phyloP scores from a whole-genome alignment of 495 filamentous ascomycete genomes.

The Podospora pseudoanserina region DNA sequence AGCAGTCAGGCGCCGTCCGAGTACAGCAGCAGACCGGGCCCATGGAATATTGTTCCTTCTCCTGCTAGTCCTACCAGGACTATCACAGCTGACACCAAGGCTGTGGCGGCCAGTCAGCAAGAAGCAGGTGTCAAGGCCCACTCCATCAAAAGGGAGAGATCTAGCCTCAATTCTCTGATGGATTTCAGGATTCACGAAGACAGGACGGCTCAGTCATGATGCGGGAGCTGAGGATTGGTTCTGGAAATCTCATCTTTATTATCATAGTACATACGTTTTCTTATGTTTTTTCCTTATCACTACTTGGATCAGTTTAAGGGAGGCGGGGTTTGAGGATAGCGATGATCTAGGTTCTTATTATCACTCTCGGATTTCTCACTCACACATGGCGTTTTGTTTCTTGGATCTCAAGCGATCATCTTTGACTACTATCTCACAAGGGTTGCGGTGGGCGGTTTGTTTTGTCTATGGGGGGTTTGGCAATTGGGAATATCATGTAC shows the following conservation, averaged over 20 bases:
- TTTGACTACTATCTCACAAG: not conserved
- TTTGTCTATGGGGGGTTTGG: not conserved
- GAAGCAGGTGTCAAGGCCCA: not conserved
- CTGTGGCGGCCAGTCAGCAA: not conserved
- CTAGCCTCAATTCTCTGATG: not conserved
- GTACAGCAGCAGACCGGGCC: slow-evolving; percentile 27
- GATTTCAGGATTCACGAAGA: slow-evolving; percentile 33
- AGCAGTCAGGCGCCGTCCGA: slow-evolving; percentile 33
- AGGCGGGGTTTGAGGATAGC: not conserved
- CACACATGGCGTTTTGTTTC: not conserved
- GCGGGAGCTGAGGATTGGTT: no score
- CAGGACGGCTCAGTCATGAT: slow-evolving; percentile 6
- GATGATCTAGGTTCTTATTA: not conserved
- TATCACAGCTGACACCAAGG: not conserved
- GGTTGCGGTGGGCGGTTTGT: not conserved
- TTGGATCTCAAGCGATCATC: not conserved
- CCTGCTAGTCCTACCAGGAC: not conserved
- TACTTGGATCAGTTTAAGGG: not conserved
- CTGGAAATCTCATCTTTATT: not conserved
- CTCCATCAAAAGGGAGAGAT: not conserved
- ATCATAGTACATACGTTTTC: not conserved
- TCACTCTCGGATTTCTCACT: not conserved
- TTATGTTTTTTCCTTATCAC: not conserved
- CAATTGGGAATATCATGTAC: not conserved
- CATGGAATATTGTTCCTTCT: slow-evolving; percentile 14